These are phyloP conservation scores for Jacaranda copaia DNA, from an alignment of 257 asterid genomes.

Conservation along the genomic window DNA sequence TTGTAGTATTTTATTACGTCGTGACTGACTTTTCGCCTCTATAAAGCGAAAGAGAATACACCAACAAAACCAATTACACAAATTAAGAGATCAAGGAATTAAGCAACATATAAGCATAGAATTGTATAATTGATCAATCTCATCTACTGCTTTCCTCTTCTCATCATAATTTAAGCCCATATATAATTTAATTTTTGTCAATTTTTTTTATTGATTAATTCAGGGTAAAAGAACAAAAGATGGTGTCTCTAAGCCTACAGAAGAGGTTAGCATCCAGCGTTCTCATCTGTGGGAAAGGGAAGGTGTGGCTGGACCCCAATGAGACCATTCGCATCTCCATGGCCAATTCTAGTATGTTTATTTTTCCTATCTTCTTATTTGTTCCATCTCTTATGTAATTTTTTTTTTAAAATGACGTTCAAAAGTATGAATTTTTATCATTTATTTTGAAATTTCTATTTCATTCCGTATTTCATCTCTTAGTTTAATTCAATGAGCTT, in stretches of 20 bases:
- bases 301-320: slow-evolving; percentile 48
- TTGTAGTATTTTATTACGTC: neutral
- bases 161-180: too few species aligned
- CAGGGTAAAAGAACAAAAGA: neutral
- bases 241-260: slow-evolving; percentile 41
- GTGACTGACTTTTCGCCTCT: neutral
- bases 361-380: neutral
- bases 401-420: too few species aligned
- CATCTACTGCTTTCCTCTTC: neutral
- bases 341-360: slow-evolving; percentile 43
- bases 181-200: neutral
- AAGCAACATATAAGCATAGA: neutral
- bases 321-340: slow-evolving; percentile 39
- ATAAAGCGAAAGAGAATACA: neutral
- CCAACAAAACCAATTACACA: neutral
- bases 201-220: neutral
- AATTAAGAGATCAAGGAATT: neutral
- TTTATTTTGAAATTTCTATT: too few species aligned
- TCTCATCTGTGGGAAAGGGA: slow-evolving; percentile 39
- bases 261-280: slow-evolving; percentile 41
- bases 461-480: too few species aligned
- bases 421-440: too few species aligned
- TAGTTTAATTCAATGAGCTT: too few species aligned
- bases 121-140: neutral
- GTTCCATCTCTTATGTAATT: neutral